Base-by-base conservation (phyloP, 495 filamentous ascomycete species). In the Penicillium turbatum region DNA sequence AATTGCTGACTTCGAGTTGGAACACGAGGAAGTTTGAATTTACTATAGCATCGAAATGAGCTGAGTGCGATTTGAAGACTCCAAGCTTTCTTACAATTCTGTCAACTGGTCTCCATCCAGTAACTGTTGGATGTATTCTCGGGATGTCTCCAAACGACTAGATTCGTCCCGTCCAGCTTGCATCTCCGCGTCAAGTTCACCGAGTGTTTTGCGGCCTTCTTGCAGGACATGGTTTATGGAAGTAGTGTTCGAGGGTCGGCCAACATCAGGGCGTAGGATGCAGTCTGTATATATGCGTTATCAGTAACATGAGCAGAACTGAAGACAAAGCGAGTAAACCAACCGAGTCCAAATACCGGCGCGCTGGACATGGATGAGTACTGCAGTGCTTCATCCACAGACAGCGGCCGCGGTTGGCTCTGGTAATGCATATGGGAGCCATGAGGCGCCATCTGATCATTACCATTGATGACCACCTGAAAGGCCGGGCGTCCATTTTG, bases 351-450 rank as follows among this genome's bases (percentile, higher is more conserved):
- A 71, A 97, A 95, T 5, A 95, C 86, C 45, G 92, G 81, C 49
- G 96, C 83, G 19, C 90, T 95, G 19, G 88, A 90, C 68, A 97
- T 86, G 2, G 93, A 92, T 13, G 95, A 92, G 70, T 86, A 96
- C 32, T 90, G 89, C 38, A 99, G 74, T 9, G 92, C 92, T 63
- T 97, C 89, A 51, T 89, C 83, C 11, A 97, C 84, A 36, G 71
- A 80, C 38, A 85, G 73, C 17, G 82, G 73, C 43, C 79, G 72
- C 19, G 63, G 56, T 42, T 56, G 66, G 21, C 56, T 68, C 57
- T 62, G 67, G 13, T 57, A 41, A 10, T 68, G 35, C 42, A 65
- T 70, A 59, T 57, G 63, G n/a, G 61, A 24, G 30, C 50, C 42
- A 61, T 71, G 58, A 19, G 50, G 41, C 37, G 66, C 61, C 42